Percentiles rank a stretch among this genome's conserved stretches.
These are phyloP conservation scores for Cenchrus fungigraminus DNA, from an alignment of 176 grass and related monocot species.

Conservation along the genomic window DNA sequence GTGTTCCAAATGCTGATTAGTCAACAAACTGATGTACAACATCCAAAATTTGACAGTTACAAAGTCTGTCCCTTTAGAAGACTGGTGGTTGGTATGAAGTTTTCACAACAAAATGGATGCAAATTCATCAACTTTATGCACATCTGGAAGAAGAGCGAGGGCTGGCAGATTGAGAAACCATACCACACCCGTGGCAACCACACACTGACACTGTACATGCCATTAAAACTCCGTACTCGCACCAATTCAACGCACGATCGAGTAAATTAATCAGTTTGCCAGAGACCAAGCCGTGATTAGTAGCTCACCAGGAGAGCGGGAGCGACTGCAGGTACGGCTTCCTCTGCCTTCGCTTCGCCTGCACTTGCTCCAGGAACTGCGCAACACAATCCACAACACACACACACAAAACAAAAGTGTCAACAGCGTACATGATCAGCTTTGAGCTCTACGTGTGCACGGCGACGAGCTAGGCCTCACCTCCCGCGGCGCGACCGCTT, in stretches of 20 bases:
- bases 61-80: background rate
- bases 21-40: background rate
- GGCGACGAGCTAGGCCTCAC: background rate
- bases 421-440: background rate
- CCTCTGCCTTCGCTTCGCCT: conserved; percentile 43
- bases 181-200: background rate
- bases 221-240: background rate
- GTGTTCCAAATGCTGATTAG: conserved; percentile 10
- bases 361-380: conserved; percentile 47
- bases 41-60: background rate
- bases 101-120: background rate
- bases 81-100: background rate
- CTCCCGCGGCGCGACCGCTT: conserved; percentile 60
- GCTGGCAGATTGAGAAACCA: background rate
- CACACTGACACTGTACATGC: background rate
- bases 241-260: background rate
- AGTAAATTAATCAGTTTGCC: background rate
- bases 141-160: background rate
- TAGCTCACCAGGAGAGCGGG: conserved; percentile 48
- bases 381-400: conserved; percentile 10
- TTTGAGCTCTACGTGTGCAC: background rate
- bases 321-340: conserved; percentile 29
- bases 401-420: background rate
- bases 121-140: background rate
- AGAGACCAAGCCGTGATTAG: background rate